Conservation (phyloP, 2,329 filamentous ascomycete genomes). For the Aspergillus sp. region DNA sequence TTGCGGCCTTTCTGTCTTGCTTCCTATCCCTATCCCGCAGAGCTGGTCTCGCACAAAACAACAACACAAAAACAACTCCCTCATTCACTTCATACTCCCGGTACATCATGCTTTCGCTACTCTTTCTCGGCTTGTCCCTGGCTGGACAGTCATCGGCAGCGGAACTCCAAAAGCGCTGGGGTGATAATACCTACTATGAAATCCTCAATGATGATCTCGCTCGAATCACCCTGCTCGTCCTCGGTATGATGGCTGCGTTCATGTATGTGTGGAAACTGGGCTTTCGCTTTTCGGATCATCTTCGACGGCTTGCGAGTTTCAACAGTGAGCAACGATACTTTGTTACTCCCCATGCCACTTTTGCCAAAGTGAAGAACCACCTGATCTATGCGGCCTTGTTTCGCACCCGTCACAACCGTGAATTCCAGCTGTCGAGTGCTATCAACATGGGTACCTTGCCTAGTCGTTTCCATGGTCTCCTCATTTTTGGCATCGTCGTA, state of each 20-base stretch:
- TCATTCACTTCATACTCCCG: not conserved
- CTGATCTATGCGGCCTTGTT: conserved; percentile 50
- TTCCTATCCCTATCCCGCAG: not conserved
- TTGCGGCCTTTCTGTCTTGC: conserved; percentile 3
- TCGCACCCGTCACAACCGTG: conserved; percentile 39
- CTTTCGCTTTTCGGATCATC: conserved; percentile 59
- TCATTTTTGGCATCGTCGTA: conserved; percentile 35
- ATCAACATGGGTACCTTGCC: conserved; percentile 44
- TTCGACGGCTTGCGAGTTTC: conserved; percentile 70
- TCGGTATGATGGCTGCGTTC: conserved; percentile 58
- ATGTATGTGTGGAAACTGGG: conserved; percentile 65
- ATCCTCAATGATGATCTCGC: conserved; percentile 52
- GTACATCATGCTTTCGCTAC: conserved; percentile 15
- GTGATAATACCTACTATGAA: conserved; percentile 16
- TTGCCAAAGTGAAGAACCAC: conserved; percentile 64
- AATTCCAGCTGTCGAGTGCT: conserved; percentile 39
- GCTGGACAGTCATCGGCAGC: conserved; percentile 14
- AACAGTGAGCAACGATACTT: conserved; percentile 81
- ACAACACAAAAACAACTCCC: not conserved
- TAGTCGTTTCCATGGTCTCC: conserved; percentile 41
- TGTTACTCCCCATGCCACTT: conserved; percentile 52
- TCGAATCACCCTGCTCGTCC: conserved; percentile 59
- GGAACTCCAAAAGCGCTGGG: too few relatives aligned
- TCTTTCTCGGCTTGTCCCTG: conserved; percentile 19
- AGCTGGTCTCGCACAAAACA: conserved; percentile 27